A percentile compares a stretch with the other conserved stretches of the same genome.
These are phyloP conservation scores for Catharanthus roseus DNA, from an alignment of 257 asterid genomes.

Conservation along the genomic window DNA sequence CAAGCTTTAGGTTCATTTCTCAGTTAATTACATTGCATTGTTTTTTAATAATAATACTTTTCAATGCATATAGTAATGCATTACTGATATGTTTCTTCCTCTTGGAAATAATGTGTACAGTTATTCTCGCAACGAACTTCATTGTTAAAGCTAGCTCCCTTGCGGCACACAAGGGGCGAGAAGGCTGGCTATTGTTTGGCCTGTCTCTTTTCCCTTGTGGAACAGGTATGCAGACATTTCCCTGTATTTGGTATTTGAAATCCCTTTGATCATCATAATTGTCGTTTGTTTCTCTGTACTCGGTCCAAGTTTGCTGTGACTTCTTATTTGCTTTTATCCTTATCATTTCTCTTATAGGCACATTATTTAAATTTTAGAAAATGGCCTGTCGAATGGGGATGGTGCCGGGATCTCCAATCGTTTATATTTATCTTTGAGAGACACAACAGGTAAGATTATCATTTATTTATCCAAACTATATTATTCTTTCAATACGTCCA, in stretches of 20 bases:
- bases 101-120: conserved; percentile 34
- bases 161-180: conserved; percentile 52
- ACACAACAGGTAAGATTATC: conserved; percentile 63
- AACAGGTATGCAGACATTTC: conserved; percentile 58
- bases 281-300: not conserved
- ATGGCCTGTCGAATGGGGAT: conserved; percentile 99
- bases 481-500: conserved; percentile 6
- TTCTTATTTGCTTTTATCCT: not conserved
- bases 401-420: conserved; percentile 94
- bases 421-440: conserved; percentile 88
- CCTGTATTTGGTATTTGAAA: not conserved
- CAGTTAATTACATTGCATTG: no score
- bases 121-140: conserved; percentile 61
- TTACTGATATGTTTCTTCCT: not conserved
- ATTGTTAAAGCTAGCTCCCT: conserved; percentile 44
- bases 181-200: conserved; percentile 73
- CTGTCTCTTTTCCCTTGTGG: conserved; percentile 84
- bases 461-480: conserved; percentile 2
- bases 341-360: conserved; percentile 42
- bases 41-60: no score
- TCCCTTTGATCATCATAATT: not conserved
- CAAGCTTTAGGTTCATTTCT: no score
- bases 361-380: conserved; percentile 59
- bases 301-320: not conserved
- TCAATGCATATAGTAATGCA: no score